Base-by-base conservation (phyloP, 2,329 filamentous ascomycete species). In the Aspergillus aculeatus region DNA sequence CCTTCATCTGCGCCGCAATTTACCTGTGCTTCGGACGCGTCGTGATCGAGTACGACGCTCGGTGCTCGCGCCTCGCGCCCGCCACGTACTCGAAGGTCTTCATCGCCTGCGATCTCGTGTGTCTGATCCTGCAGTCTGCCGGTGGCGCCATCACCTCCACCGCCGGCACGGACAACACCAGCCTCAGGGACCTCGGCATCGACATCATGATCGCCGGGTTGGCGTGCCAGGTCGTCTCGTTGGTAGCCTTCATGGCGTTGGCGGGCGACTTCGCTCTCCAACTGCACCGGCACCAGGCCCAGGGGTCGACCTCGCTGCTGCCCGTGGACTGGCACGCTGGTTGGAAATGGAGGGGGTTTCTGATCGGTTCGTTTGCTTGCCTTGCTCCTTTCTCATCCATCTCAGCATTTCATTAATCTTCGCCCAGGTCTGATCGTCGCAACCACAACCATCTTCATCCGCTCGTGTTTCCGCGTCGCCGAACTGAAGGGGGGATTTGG, bases 201-300 rank as follows among this genome's bases (percentile, higher is more conserved):
- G 77, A 88, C 68, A 82, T 89, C 73, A 87, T 86, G 81, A 80
- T 89, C n/a, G 84, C 84, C 4, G 87, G 87, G 32, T 80, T 89
- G 0, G 71, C 79, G 19, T 84, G 83, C 69, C 86, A 89, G 67
- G 86, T 88, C 48, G 73, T 81, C 60, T 85, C 83, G 5, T 77
- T 88, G 38, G 63, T 80, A 47, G 70, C 81, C 58, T 89, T 89
- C 77, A 81, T 83, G 52, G 26, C 67, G 24, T 75, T 84, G 32
- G 79, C 78, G 11, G 32, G 71, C 57, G 82, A 86, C 67, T 88
- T 85, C 68, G 74, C 75, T n/a, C 63, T 78, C 50, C 77, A 80
- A 6, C 62, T 73, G 14, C 64, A 56, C 29, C 48, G 56, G n/a
- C 58, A 58, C 19, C 44, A 56, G 0, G 3, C 7, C 26, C 26